Conservation (phyloP, 2,329 filamentous ascomycete species). For the Nemania diffusa region DNA sequence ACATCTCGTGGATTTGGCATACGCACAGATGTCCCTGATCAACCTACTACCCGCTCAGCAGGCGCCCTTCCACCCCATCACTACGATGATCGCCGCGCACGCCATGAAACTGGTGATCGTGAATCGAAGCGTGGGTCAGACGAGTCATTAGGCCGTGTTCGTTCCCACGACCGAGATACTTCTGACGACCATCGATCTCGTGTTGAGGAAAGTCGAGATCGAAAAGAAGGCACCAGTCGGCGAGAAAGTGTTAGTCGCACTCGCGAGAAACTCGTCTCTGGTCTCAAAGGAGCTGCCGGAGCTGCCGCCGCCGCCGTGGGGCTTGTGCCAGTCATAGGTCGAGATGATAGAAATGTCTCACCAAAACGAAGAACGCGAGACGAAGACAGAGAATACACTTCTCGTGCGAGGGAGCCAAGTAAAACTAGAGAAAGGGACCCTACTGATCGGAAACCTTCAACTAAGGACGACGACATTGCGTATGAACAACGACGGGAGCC, state of each 20-base stretch:
- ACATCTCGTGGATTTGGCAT: slow-evolving; percentile 63
- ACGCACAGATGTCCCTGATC: slow-evolving; percentile 54
- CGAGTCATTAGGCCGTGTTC: slow-evolving; percentile 43
- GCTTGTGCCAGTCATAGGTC: slow-evolving; percentile 42
- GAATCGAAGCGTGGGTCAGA: slow-evolving; percentile 47
- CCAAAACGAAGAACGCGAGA: slow-evolving; percentile 46
- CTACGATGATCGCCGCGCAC: slow-evolving; percentile 57
- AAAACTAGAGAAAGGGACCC: slow-evolving; percentile 46
- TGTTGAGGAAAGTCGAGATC: slow-evolving; percentile 44
- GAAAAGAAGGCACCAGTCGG: slow-evolving; percentile 50
- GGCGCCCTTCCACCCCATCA: slow-evolving; percentile 47
- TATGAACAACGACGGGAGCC: slow-evolving; percentile 44
- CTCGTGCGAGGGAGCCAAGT: slow-evolving; percentile 45
- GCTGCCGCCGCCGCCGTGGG: slow-evolving; percentile 61
- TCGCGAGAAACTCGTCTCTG: slow-evolving; percentile 60
- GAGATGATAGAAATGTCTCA: slow-evolving; percentile 51
- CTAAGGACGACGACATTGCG: slow-evolving; percentile 40
- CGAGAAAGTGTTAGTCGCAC: slow-evolving; percentile 54
- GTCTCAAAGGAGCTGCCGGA: slow-evolving; percentile 60
- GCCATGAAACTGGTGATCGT: slow-evolving; percentile 48
- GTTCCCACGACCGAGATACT: slow-evolving; percentile 40
- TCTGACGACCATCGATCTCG: slow-evolving; percentile 41
- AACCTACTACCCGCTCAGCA: slow-evolving; percentile 47
- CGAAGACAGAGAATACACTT: slow-evolving; percentile 42
- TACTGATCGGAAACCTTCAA: slow-evolving; percentile 40